Base-by-base conservation (phyloP, 495 filamentous ascomycete species). In the Polyplosphaeria fusca region DNA sequence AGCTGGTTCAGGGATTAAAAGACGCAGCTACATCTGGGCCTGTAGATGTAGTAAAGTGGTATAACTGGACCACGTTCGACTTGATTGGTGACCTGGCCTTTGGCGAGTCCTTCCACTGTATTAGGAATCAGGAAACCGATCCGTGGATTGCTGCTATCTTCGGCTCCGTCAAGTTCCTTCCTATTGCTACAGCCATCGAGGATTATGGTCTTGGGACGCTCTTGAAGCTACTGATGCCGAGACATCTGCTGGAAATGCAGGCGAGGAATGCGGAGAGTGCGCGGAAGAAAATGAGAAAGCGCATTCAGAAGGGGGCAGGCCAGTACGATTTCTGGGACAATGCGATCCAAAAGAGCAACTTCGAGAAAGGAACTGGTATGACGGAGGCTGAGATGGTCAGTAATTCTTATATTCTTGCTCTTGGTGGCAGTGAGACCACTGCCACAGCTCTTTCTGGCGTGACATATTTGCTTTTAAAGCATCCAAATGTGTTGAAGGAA, bases 61-160 rank as follows among this genome's bases (percentile, higher is more conserved):
- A 77, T 47, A 83, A 81, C 45, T 84, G 67, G 58, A 77, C 75
- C 1, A 82, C 80, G 14, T 85, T 85, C 59, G 83, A 85, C 61
- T 68, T 84, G 19, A 80, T 82, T 58, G 81, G 81, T 2, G 80
- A 84, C 58, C 68, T 86, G 26, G 74, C 75, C 13, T 84, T 85
- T 69, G 81, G 79, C 0, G 75, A 84, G 55, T 71, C 74, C 18
- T 85, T 86, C 48, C 74, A 73, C 13, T 80, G 78, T 37, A 64
- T 86, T 9, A 63, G 79, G 20, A 70, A 66, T 9, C 69, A 68
- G 9, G 63, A 71, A 1, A 77, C 78, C 44, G 75, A 85, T 69
- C 72, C 73, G 5, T 86, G 79, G 79, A 74, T 86, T 5, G 63
- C 68, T 26, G 52, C 71, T 4, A 75, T 84, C 41, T 78, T 81